Evolutionary conservation across 495 filamentous ascomycete species (phyloP), one percentile per base, ranked within the genome.

Genomic region (Hypomontagnella submonticulosa): DNA sequence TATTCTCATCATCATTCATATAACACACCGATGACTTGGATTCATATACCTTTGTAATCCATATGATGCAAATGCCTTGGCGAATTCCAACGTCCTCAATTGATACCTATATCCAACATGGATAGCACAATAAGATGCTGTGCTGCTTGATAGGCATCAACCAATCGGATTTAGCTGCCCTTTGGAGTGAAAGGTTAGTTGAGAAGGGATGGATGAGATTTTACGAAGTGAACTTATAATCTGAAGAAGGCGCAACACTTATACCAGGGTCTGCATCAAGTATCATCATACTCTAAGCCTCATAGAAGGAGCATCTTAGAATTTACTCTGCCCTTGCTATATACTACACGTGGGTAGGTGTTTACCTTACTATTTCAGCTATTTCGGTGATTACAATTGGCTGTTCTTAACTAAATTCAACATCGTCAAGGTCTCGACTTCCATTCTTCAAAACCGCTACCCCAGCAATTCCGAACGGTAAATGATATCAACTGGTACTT

Each of bases 371-470:
- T 13, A 38, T 38, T 8, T 13, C 9, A 38, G 36, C 34, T 16
- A 30, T 46, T 13, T 16, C 40, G 15, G 12, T 34, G 13, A 36
- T 30, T 44, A 3, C 30, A 19, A 20, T 7, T 12, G n/a, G 23
- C 7, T 15, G 32, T 13, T 53, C 30, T 36, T 23, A 42, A 42
- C 27, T 47, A 41, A 15, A 34, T 18, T 48, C 48, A 43, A 50
- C 55, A n/a, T 37, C 16, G 18, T 34, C 43, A 49, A 60, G 59
- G 60, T 4, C 50, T 46, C 49, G 42, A 41, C 66, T 69, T 69
- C 60, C 60, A 44, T 19, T 19, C 32, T 40, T 10, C 4, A 51
- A 20, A 41, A 55, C n/a, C 36, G 12, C 9, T 55, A 11, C 16
- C 27, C 30, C 33, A 19, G 40, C 36, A 56, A 51, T 30, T 12